Evolutionary conservation across 352 stramenopile genomes (phyloP).

Genomic region (Pythium dissotocum): DNA sequence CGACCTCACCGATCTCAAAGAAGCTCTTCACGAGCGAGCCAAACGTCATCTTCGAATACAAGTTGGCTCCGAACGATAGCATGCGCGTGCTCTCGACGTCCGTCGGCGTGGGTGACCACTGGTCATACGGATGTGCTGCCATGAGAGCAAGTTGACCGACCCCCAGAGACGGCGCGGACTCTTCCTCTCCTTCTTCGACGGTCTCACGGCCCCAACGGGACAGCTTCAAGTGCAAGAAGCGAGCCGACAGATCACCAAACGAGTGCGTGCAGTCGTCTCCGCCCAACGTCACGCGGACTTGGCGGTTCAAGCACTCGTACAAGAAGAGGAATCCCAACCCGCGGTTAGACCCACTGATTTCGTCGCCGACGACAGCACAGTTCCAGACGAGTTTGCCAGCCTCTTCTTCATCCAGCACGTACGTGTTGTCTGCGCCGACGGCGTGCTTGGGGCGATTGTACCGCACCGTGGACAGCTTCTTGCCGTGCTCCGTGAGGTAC

Average conservation of each 20-base stretch:
- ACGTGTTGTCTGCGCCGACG: slow-evolving; percentile 52
- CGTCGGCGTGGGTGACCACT: slow-evolving; percentile 62
- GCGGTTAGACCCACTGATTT: slow-evolving; percentile 81
- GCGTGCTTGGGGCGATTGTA: slow-evolving; percentile 81
- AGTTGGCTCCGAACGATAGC: slow-evolving; percentile 72
- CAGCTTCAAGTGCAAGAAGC: slow-evolving; percentile 83
- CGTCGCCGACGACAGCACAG: slow-evolving; percentile 75
- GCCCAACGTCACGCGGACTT: slow-evolving; percentile 63
- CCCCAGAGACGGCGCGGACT: slow-evolving; percentile 68
- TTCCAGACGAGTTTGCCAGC: slow-evolving; percentile 83
- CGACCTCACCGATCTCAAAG: slow-evolving; percentile 74
- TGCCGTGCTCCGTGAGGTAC: slow-evolving; percentile 73
- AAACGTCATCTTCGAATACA: slow-evolving; percentile 83
- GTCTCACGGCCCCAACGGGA: slow-evolving; percentile 84
- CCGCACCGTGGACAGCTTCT: slow-evolving; percentile 79
- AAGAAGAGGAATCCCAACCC: slow-evolving; percentile 79
- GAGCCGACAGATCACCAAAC: slow-evolving; percentile 73
- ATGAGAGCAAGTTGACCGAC: slow-evolving; percentile 79
- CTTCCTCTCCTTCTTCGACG: slow-evolving; percentile 84
- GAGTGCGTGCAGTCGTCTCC: slow-evolving; percentile 74
- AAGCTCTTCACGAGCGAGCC: slow-evolving; percentile 82
- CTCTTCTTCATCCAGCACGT: slow-evolving; percentile 78
- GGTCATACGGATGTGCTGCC: slow-evolving; percentile 47
- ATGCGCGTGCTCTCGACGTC: slow-evolving; percentile 70
- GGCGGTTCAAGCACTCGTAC: slow-evolving; percentile 79